Evolutionary conservation across 2,329 filamentous ascomycete species (phyloP), one percentile per base, ranked within the genome.

Genomic region (Fusarium floridanum): DNA sequence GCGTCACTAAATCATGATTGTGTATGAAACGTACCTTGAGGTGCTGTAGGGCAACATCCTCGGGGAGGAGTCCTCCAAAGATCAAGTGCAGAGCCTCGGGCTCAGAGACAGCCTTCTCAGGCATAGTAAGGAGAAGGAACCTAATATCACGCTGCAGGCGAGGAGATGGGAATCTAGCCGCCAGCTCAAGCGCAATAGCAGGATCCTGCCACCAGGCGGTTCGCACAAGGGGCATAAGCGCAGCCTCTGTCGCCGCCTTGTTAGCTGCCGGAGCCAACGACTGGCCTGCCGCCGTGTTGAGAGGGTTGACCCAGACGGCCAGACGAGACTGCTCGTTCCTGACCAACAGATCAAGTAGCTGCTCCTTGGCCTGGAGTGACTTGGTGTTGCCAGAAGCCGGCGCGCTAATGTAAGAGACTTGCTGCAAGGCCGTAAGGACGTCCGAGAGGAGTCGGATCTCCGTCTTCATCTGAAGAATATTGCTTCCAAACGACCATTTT

Each of bases 401-500:
- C 1, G 85, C 82, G 5, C 90, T 92, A 39, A 94, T 89, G 68
- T 86, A 86, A 1, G 89, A 86, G 12, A 95, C 88, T 4, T 85
- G 87, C 72, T 91, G 91, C 71, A 99, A 84, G 16, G 91, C 89
- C 12, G 84, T 82, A 59, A 92, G 86, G 39, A 98, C 91, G 80
- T 98, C 95, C 8, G 89, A 88, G 43, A 98, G 88, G 20, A 98
- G 86, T 75, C 93, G 93, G 37, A 95, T 91, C 83, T 99, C 97
- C 0, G 97, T 96, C 85, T 97, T 98, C 61, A 98, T 87, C 81
- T 99, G 97, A 17, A 99, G 85, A 59, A 94, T 90, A 80, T 98
- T 99, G 78, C 96, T 97, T 66, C 97, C 97, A 83, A 97, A 98
- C 0, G 97, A 97, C 96, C 97, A 99, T 75, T 91, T 91, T 16